Percentiles rank a stretch among this genome's conserved stretches.
Conservation (phyloP, 805 yeast genomes). For the Saccharomycopsis schoenii region DNA sequence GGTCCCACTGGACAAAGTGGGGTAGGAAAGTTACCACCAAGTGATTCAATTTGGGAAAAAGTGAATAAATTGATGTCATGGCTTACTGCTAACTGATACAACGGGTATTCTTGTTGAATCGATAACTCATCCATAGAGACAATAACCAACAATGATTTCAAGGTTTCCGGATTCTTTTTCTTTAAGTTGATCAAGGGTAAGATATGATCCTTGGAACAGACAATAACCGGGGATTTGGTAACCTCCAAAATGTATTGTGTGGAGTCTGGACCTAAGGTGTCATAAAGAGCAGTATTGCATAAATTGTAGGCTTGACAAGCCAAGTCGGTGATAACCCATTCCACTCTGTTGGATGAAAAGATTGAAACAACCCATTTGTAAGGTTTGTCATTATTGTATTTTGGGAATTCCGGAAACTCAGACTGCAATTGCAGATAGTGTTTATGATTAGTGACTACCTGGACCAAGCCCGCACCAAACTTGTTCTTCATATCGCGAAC, state of each 20-base stretch:
- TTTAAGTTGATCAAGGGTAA: constrained; percentile 32
- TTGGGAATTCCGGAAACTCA: constrained; percentile 23
- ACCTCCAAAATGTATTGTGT: constrained; percentile 51
- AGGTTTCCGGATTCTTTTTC: constrained; percentile 22
- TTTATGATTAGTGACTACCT: constrained; percentile 27
- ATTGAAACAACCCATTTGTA: constrained; percentile 43
- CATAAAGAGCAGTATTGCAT: constrained; percentile 45
- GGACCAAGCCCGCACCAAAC: constrained; percentile 47
- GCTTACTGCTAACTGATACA: constrained; percentile 22
- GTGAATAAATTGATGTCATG: constrained; percentile 22
- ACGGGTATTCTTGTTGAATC: constrained; percentile 22
- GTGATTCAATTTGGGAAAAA: constrained; percentile 24
- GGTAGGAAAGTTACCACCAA: constrained; percentile 30
- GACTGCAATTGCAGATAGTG: constrained; percentile 19
- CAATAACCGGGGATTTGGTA: constrained; percentile 48
- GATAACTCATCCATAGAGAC: constrained; percentile 37
- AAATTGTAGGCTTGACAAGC: constrained; percentile 53
- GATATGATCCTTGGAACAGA: constrained; percentile 38
- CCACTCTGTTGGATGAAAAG: constrained; percentile 48
- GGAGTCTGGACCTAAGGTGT: constrained; percentile 49
- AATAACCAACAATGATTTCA: constrained; percentile 32
- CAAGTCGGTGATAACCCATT: constrained; percentile 63
- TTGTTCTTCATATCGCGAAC: constrained; percentile 34
- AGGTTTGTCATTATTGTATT: constrained; percentile 25
- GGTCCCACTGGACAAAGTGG: constrained; percentile 39